Percentiles rank a stretch among this genome's conserved stretches.
These are phyloP conservation scores for Colletotrichum euphorbiae DNA, from an alignment of 2,329 filamentous ascomycete species.

Conservation along the genomic window DNA sequence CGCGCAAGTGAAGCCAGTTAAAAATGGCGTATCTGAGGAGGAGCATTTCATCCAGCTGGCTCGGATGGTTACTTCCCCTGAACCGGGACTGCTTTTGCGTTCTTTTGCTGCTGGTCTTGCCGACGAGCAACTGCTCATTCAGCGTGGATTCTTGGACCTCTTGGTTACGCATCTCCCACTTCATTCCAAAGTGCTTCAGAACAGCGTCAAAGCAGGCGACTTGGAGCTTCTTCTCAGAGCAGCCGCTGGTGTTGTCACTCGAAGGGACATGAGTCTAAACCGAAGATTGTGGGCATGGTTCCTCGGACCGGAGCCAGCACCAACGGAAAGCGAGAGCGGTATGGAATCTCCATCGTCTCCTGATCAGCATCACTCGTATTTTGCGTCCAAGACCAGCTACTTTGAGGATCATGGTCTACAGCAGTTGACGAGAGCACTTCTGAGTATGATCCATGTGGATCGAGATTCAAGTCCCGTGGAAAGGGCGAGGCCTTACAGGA, in stretches of 20 bases:
- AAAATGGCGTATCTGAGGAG: conserved; percentile 48
- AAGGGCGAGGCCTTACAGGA: conserved; percentile 85
- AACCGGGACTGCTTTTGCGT: conserved; percentile 89
- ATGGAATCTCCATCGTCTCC: conserved; percentile 59
- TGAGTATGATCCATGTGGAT: conserved; percentile 77
- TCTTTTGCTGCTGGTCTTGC: conserved; percentile 91
- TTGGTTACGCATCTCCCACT: conserved; percentile 91
- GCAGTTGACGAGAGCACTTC: conserved; percentile 78
- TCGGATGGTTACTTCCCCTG: conserved; percentile 83
- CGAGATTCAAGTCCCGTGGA: conserved; percentile 68
- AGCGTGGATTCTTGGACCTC: conserved; percentile 92
- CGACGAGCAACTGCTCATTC: conserved; percentile 90
- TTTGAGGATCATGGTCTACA: conserved; percentile 84
- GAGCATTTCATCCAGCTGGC: conserved; percentile 66
- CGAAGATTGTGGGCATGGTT: conserved; percentile 96
- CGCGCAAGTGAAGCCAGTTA: conserved; percentile 46
- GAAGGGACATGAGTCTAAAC: conserved; percentile 97
- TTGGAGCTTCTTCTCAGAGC: conserved; percentile 84
- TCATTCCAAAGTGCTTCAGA: conserved; percentile 83
- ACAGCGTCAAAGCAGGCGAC: conserved; percentile 77
- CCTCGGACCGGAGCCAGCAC: conserved; percentile 77
- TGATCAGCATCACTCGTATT: conserved; percentile 57
- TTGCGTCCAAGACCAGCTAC: conserved; percentile 77
- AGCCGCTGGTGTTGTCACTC: conserved; percentile 86
- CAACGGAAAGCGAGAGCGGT: conserved; percentile 60